Percentiles rank a stretch among this genome's conserved stretches.
phyloP scores from a whole-genome alignment of 2,329 filamentous ascomycete species.

The Monosporascus sp. region DNA sequence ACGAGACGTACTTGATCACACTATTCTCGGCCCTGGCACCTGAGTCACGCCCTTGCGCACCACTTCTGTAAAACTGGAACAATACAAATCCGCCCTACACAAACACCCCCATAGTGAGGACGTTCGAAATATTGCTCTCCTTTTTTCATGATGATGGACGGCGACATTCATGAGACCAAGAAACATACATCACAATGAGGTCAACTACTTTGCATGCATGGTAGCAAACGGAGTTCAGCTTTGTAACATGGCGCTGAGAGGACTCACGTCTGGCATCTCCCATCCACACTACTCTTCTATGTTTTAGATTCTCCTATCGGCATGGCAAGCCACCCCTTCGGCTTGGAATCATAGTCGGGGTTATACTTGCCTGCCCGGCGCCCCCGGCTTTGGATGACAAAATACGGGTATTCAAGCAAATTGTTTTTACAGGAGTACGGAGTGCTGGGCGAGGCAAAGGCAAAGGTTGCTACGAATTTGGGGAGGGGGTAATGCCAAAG shows the following conservation, averaged over 20 bases:
- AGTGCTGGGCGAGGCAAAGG: background rate
- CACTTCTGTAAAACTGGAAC: conserved; percentile 14
- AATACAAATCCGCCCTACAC: background rate
- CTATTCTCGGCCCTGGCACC: no score
- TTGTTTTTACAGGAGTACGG: background rate
- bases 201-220: background rate
- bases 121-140: background rate
- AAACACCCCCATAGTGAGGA: no score
- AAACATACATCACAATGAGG: background rate
- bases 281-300: background rate
- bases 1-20: no score
- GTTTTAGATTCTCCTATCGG: background rate
- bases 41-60: no score
- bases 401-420: background rate
- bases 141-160: background rate
- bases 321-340: background rate
- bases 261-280: background rate
- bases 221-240: background rate
- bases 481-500: background rate
- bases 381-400: background rate
- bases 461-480: background rate
- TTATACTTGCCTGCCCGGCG: no score
- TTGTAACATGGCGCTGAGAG: background rate
- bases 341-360: background rate
- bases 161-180: background rate